Evolutionary conservation across 495 filamentous ascomycete genomes (phyloP), one percentile per base, ranked within the genome.

Genomic region (Penicillium steckii): DNA sequence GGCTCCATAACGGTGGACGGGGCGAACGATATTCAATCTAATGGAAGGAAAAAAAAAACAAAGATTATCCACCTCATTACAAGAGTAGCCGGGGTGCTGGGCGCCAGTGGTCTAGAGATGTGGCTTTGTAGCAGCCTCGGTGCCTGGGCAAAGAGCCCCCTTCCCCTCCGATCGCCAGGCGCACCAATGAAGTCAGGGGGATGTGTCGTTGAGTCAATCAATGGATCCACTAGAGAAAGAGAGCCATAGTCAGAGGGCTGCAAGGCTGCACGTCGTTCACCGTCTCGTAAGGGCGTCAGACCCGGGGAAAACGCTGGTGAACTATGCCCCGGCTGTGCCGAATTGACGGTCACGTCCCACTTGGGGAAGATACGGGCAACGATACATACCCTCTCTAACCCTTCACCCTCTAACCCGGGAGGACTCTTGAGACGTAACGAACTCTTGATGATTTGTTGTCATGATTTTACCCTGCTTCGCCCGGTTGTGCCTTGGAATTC

Each of bases 381-480:
- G n/a, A n/a, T n/a, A n/a, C n/a, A n/a, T n/a, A n/a, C n/a, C n/a
- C n/a, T n/a, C n/a, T n/a, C n/a, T n/a, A n/a, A n/a, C n/a, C n/a
- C n/a, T n/a, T n/a, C n/a, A n/a, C n/a, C n/a, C n/a, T n/a, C n/a
- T n/a, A n/a, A n/a, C n/a, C n/a, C n/a, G n/a, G n/a, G n/a, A n/a
- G n/a, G n/a, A n/a, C n/a, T n/a, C n/a, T n/a, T n/a, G n/a, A n/a
- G n/a, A n/a, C n/a, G n/a, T n/a, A n/a, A n/a, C n/a, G n/a, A n/a
- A n/a, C n/a, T n/a, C n/a, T n/a, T n/a, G n/a, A n/a, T n/a, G n/a
- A n/a, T n/a, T n/a, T n/a, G n/a, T n/a, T n/a, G n/a, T n/a, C n/a
- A n/a, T n/a, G n/a, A n/a, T n/a, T n/a, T n/a, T n/a, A 29, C 5
- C 26, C n/a, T 61, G 61, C 58, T 58, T 61, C 56, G 61, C 44